Evolutionary conservation across 1,139 yeast genomes (phyloP), one percentile per base, ranked within the genome.

Genomic region (Meyerozyma smithsonii): DNA sequence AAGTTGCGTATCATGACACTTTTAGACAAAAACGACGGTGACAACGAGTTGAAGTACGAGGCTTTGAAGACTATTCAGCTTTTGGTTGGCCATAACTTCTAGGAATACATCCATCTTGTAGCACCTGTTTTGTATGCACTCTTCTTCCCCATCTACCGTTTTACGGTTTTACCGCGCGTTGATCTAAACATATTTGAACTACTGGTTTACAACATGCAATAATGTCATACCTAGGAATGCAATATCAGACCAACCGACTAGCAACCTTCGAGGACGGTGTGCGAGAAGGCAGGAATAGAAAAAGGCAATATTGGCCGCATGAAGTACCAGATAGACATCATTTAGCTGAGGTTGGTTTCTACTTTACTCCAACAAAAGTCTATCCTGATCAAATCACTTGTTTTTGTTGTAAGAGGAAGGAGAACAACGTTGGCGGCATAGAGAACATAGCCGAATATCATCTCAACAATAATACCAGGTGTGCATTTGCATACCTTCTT

Each of bases 61-160:
- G 97, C 98, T 1, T 77, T 92, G 56, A 87, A 86, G 61, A 89
- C 97, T 1, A 87, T 96, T 17, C 98, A 94, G 68, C 77, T 84
- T 44, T 78, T 92, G 55, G 95, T 92, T 43, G 88, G 96, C 6
- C 90, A 87, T 42, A 56, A 49, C 39, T 63, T 55, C 45, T 65
- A 52, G 42, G 23, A 16, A 18, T 20, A 20, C 8, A 26, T 5
- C 30, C 15, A 5, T 5, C 5, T 10, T 17, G 4, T 23, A 17
- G 11, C 17, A n/a, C 6, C 12, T 23, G 4, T 23, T 11, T 6
- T 34, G 12, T 20, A 20, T 24, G 18, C 34, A 30, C 34, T 16
- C 34, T 14, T 30, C 10, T 30, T 30, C 21, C 15, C 12, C 25
- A 30, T n/a, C n/a, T n/a, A n/a, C n/a, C n/a, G n/a, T n/a, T n/a